Evolutionary conservation across 306 rosid species (phyloP), one percentile per base, ranked within the genome.

Genomic region (Pterocarpus macrocarpus): DNA sequence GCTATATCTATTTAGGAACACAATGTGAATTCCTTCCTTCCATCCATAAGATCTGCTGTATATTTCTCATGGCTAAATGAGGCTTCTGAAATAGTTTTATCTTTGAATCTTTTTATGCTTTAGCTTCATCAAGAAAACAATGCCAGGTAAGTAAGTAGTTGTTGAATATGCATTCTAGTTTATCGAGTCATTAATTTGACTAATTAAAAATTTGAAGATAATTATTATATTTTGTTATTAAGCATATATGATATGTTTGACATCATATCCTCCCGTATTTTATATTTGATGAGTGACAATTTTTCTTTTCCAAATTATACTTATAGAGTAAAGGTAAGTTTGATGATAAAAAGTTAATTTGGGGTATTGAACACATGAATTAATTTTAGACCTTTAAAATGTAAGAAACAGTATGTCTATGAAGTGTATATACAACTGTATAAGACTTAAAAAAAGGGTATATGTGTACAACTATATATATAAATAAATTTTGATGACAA

Each of bases 61-160:
- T 0, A 22, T 22, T 22, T 22, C 28, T 22, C 28, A 22, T 22
- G 28, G 28, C 28, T 22, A 22, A 22, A 22, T 22, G 28, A 22
- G 28, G 28, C 28, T 22, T 1, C 59, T 70, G 34, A 75, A 61
- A 15, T 7, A 62, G 7, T 63, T 64, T 4, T 33, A 14, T 61
- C 30, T 13, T 62, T 76, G 50, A 77, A 66, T 66, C 73, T 10
- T 12, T 66, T 22, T 36, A 50, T 64, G 30, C 36, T 32, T 28
- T 45, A 61, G 9, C 59, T 45, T 75, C 49, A 43, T 45, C 41
- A 75, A 75, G 62, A 9, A 38, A 36, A 65, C 34, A 38, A 36
- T 8, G 14, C 28, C 7, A 7, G 11, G 69, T 35, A 64, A 35
- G 49, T 6, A 64, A 36, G 5, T 38, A 36, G 0, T 15, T 12